Conservation (phyloP, 2,329 filamentous ascomycete species). For the Ceratocystis eucalypticola region DNA sequence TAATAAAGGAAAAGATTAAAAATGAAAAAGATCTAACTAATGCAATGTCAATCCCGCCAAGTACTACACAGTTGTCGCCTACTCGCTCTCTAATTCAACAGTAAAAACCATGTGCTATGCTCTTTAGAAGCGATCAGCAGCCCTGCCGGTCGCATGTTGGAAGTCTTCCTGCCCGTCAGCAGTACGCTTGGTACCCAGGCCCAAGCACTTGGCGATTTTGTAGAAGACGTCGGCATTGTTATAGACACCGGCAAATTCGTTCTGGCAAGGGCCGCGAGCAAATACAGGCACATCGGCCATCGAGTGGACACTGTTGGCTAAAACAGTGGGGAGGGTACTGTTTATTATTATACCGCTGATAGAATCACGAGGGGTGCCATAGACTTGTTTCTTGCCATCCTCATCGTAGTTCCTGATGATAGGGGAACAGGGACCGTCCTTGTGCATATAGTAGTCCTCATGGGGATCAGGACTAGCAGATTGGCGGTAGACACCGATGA, state of each 20-base stretch:
- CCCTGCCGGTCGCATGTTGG: not conserved
- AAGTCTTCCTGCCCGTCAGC: conserved; percentile 7
- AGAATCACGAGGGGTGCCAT: conserved; percentile 54
- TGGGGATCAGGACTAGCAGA: conserved; percentile 49
- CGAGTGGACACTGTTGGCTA: conserved; percentile 55
- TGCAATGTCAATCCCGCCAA: not conserved
- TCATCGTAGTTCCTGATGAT: conserved; percentile 32
- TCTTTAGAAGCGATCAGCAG: conserved; percentile 16
- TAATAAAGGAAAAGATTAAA: too few species aligned
- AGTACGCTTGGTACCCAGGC: conserved; percentile 30
- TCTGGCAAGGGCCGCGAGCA: conserved; percentile 64
- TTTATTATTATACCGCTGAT: conserved; percentile 58
- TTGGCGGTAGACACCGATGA: too few species aligned
- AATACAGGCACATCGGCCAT: conserved; percentile 69
- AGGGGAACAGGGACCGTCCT: conserved; percentile 47
- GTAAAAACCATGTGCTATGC: not conserved
- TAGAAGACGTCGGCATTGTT: conserved; percentile 62
- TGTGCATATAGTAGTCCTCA: conserved; percentile 62
- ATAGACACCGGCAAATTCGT: conserved; percentile 58
- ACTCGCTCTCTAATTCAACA: not conserved
- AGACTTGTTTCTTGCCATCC: conserved; percentile 29
- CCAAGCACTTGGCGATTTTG: conserved; percentile 56
- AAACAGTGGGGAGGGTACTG: conserved; percentile 39
- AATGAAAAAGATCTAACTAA: too few species aligned
- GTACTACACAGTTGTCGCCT: not conserved